These are phyloP conservation scores for Kluyveromyces dobzhanskii DNA, from an alignment of 805 yeast genomes.

Conservation along the genomic window DNA sequence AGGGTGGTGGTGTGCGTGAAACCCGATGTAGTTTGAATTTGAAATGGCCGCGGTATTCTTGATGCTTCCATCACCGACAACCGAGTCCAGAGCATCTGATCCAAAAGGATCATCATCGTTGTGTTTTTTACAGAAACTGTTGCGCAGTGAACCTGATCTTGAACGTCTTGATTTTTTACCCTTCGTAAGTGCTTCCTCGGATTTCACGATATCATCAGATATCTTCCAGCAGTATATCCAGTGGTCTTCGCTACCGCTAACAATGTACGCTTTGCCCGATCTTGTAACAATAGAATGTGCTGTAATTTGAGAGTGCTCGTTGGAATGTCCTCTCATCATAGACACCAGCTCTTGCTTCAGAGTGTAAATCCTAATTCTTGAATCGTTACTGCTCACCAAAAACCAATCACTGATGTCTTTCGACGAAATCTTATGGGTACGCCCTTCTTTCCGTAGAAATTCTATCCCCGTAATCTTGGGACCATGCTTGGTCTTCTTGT, in stretches of 20 bases:
- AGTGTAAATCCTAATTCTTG: conserved; percentile 62
- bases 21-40: conserved; percentile 55
- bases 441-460: conserved; percentile 27
- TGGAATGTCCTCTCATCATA: conserved; percentile 65
- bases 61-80: conserved; percentile 10
- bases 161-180: conserved; percentile 6
- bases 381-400: conserved; percentile 74
- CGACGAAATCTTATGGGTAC: conserved; percentile 10
- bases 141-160: conserved; percentile 8
- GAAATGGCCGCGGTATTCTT: conserved; percentile 25
- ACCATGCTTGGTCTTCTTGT: conserved; percentile 29
- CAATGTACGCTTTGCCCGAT: conserved; percentile 35
- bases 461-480: conserved; percentile 74
- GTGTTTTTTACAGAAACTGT: conserved; percentile 6
- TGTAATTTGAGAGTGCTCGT: conserved; percentile 60
- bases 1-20: conserved; percentile 67
- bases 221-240: conserved; percentile 78
- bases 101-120: conserved; percentile 1
- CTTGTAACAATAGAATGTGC: conserved; percentile 33
- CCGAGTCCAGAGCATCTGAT: conserved; percentile 24
- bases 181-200: conserved; percentile 16
- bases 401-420: conserved; percentile 32
- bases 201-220: conserved; percentile 18
- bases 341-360: conserved; percentile 49
- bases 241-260: conserved; percentile 83